Base-by-base conservation (phyloP, 164 flowering plant genomes). In the Vitis rotundifolia region DNA sequence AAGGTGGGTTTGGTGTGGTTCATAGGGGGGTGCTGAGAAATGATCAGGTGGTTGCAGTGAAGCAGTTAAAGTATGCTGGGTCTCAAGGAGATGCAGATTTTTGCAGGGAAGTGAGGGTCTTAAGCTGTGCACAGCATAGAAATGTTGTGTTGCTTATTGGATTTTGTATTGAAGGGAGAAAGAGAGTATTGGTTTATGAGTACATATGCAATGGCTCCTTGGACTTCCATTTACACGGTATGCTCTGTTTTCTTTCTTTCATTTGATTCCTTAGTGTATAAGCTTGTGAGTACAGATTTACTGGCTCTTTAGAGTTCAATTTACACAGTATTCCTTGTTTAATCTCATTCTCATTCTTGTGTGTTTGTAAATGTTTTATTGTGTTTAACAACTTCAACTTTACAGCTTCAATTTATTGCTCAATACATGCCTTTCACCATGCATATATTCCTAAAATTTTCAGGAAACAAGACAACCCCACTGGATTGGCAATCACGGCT, bases 121-220 rank as follows among this genome's bases (percentile, higher is more conserved):
- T 94, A 77, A 93, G 96, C 82, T 94, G 99, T 78, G 98, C 98
- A 7, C 99, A 94, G 66, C 99, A 92, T 71, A 84, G 91, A 68
- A 92, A 94, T 82, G 94, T 94, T 66, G 99, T 92, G 63, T 75
- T 92, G 90, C 75, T 94, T 16, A 88, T 92, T 78, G 99, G 99
- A 2, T 92, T 85, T 73, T 94, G 98, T 66, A 72, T 85, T 57
- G 90, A 94, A 51, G 84, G 73, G 26, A 76, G 75, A 31, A 87
- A 60, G 72, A 88, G 98, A 80, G 68, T 91, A 11, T 68, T 94
- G 77, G 94, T 92, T 53, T 92, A 92, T 73, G 98, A 94, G 79
- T 94, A 86, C 71, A 83, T 92, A 22, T 94, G 99, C 91, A 94
- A 94, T 74, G 81, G 89, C 49, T 94, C 98, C 7, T 79, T 94